Evolutionary conservation across 331 rosid genomes (phyloP).

Genomic region (Spiraea crenata): DNA sequence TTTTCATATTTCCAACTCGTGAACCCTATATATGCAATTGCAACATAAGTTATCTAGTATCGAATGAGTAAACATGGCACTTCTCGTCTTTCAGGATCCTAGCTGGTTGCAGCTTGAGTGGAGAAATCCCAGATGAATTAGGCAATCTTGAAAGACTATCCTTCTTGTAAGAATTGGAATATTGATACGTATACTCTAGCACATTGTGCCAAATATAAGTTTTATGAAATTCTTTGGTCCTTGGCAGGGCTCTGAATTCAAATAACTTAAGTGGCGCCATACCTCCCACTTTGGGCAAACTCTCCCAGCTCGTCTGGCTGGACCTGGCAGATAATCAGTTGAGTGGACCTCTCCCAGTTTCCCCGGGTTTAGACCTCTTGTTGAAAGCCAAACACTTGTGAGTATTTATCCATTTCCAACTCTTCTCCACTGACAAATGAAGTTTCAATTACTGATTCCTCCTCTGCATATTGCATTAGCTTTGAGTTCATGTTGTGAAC

Average conservation of each 20-base stretch:
- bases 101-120: constrained; percentile 85
- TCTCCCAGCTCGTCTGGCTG: constrained; percentile 71
- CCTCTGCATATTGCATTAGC: constrained; percentile 5
- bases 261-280: constrained; percentile 65
- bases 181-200: background rate
- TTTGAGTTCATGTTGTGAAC: constrained; percentile 12
- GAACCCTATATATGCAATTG: background rate
- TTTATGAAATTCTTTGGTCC: background rate
- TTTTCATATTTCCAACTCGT: constrained; percentile 6
- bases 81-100: constrained; percentile 50
- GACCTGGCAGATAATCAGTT: constrained; percentile 71
- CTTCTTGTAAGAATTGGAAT: constrained; percentile 60
- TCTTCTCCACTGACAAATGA: background rate
- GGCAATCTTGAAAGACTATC: constrained; percentile 66
- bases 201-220: background rate
- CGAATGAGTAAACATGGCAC: background rate
- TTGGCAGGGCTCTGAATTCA: constrained; percentile 64
- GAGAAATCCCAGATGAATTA: constrained; percentile 65
- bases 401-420: constrained; percentile 23
- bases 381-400: constrained; percentile 80
- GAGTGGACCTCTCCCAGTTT: constrained; percentile 56
- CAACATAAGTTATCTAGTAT: background rate
- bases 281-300: constrained; percentile 73
- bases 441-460: background rate
- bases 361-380: constrained; percentile 77